A percentile compares a stretch with the other conserved stretches of the same genome.
Evolutionary conservation across 805 yeast genomes (phyloP).

Genomic region (Jamesozyma jinghongensis): DNA sequence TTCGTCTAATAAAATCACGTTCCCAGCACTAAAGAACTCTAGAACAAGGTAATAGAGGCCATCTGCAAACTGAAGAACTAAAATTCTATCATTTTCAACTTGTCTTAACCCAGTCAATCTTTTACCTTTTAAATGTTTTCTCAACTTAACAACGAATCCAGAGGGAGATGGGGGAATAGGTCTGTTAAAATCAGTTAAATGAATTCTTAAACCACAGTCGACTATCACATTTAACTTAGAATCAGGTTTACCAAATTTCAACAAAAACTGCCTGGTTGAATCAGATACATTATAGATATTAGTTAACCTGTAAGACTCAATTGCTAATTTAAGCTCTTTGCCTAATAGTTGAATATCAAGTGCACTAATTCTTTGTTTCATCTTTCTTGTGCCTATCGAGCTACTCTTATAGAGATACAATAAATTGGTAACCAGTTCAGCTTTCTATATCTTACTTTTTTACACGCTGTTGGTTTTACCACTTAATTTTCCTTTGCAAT

Average conservation of each 20-base stretch:
- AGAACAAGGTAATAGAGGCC: constrained; percentile 69
- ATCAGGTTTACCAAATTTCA: constrained; percentile 78
- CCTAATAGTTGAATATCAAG: constrained; percentile 69
- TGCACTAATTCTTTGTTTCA: constrained; percentile 78
- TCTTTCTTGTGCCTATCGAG: too few species aligned
- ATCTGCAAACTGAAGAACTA: constrained; percentile 77
- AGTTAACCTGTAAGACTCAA: constrained; percentile 63
- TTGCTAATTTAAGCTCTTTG: constrained; percentile 48
- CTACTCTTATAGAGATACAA: too few species aligned
- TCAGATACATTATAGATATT: constrained; percentile 76
- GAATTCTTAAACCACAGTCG: constrained; percentile 80
- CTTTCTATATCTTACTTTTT: too few species aligned
- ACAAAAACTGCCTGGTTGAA: constrained; percentile 60
- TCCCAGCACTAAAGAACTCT: constrained; percentile 95
- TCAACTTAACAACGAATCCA: constrained; percentile 61
- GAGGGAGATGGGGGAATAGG: constrained; percentile 77
- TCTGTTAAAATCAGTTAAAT: constrained; percentile 71
- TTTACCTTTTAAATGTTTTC: constrained; percentile 38
- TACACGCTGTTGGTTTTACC: too few species aligned
- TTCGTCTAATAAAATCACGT: constrained; percentile 67
- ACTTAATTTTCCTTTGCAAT: too few species aligned
- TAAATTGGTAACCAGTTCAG: too few species aligned
- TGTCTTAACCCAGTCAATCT: constrained; percentile 66
- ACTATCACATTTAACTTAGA: constrained; percentile 66
- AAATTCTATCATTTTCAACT: constrained; percentile 71